Percentiles rank a stretch among this genome's conserved stretches.
phyloP scores from a whole-genome alignment of 1,284 basidiomycete genomes.

The Sphagnurus paluster region DNA sequence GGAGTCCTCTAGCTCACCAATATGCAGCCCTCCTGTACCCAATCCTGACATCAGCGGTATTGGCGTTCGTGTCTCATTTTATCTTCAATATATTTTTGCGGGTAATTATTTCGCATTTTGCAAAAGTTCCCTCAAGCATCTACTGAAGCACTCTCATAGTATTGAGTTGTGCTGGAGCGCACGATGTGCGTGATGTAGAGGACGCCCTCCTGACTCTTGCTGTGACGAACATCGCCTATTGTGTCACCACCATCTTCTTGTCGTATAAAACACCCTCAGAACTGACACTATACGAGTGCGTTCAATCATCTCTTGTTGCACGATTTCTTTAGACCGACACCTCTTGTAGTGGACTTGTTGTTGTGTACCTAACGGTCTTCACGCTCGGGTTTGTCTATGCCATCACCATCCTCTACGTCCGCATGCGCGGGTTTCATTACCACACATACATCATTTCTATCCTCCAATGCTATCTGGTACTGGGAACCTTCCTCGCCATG shows the following conservation, averaged over 20 bases:
- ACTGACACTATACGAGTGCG: not conserved
- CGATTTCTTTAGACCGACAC: no score
- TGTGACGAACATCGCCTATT: constrained; percentile 1
- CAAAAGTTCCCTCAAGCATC: not conserved
- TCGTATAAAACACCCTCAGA: not conserved
- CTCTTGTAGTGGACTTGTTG: not conserved
- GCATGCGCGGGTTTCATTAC: not conserved
- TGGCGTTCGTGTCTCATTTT: constrained; percentile 2
- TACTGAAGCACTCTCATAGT: not conserved
- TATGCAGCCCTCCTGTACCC: not conserved
- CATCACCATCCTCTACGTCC: not conserved
- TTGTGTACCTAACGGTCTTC: not conserved
- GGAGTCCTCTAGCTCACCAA: no score
- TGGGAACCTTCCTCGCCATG: not conserved
- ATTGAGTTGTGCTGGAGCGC: not conserved
- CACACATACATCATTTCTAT: not conserved
- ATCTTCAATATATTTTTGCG: not conserved
- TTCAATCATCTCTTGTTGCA: not conserved
- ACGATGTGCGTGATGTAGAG: not conserved
- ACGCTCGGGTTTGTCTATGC: not conserved
- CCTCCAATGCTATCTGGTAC: not conserved
- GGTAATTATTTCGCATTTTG: not conserved
- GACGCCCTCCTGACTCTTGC: not conserved
- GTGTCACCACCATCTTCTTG: not conserved
- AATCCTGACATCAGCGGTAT: constrained; percentile 3